Evolutionary conservation across 495 filamentous ascomycete species (phyloP), one percentile per base, ranked within the genome.

Genomic region (Xylaria curta): DNA sequence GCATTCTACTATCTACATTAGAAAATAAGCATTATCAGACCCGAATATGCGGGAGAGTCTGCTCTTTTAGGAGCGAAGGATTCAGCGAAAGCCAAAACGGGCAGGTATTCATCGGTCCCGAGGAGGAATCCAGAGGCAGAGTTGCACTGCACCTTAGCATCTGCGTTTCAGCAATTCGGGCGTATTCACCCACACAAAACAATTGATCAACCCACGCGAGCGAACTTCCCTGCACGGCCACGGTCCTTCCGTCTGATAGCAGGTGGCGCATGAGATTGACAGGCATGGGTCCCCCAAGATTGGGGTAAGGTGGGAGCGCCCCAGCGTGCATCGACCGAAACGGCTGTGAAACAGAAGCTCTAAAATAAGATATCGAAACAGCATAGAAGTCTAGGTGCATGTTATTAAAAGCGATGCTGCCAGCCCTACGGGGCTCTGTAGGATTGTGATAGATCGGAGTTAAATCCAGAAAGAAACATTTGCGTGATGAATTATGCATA

Each of bases 281-380:
- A 56, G 28, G 53, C 53, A 56, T 17, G 53, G 53, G 24, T 2
- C 6, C 4, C 10, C 3, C 28, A 26, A 56, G 13, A 26, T 26
- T 56, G 53, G 53, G 58, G 58, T 36, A 60, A 21, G 40, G 0
- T 38, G n/a, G 12, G 12, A 56, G 53, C 8, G 53, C 24, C 19
- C 15, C 17, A 38, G n/a, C 33, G 13, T 38, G 33, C 17, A 36
- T 38, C n/a, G 38, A 36, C 38, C 21, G 58, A 60, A 60, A 60
- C 58, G 38, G 8, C 17, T 21, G 33, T 40, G 58, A 60, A 38
- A 60, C 58, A 3, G 58, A 59, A 38, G 33, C 1, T 21, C 58
- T 60, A 60, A 38, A 60, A 60, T 60, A 36, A 60, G 58, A 21
- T 38, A 36, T 36, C 58, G 33, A 60, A 60, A 38, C 15, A 60